Conservation (phyloP, 169 alveolate genomes). For the Cryptosporidium ubiquitum region DNA sequence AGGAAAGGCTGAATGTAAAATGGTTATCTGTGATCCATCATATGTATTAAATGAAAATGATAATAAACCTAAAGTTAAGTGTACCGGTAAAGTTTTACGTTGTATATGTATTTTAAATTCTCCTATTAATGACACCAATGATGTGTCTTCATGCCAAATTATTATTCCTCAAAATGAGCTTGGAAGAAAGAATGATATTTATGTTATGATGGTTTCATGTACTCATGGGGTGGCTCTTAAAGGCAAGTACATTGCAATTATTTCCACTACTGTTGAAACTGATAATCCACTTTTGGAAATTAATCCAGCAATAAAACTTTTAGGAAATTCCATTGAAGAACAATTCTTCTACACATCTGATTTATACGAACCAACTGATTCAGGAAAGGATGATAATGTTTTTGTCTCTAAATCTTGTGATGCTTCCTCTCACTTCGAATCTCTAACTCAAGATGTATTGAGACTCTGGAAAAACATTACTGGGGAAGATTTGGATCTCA, state of each 20-base stretch:
- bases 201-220: slow-evolving; percentile 92
- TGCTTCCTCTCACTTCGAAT: slow-evolving; percentile 97
- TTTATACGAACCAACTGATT: slow-evolving; percentile 89
- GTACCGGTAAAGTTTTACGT: slow-evolving; percentile 87
- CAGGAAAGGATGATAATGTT: slow-evolving; percentile 88
- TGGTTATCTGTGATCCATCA: slow-evolving; percentile 96
- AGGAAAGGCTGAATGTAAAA: slow-evolving; percentile 92
- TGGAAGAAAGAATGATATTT: slow-evolving; percentile 91
- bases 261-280: slow-evolving; percentile 97
- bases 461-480: slow-evolving; percentile 79
- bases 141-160: slow-evolving; percentile 94
- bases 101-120: slow-evolving; percentile 94
- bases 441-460: slow-evolving; percentile 95
- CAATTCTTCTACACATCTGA: slow-evolving; percentile 90
- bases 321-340: slow-evolving; percentile 92
- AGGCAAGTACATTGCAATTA: slow-evolving; percentile 94
- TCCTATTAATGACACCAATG: slow-evolving; percentile 94
- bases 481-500: slow-evolving; percentile 80
- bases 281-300: slow-evolving; percentile 90
- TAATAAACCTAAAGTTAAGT: slow-evolving; percentile 77
- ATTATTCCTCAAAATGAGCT: slow-evolving; percentile 95
- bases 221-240: slow-evolving; percentile 93
- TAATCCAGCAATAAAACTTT: slow-evolving; percentile 92
- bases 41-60: slow-evolving; percentile 81
- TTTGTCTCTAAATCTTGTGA: slow-evolving; percentile 94